phyloP scores from a whole-genome alignment of 1,284 basidiomycete genomes.

The Heterobasidion parviporum region DNA sequence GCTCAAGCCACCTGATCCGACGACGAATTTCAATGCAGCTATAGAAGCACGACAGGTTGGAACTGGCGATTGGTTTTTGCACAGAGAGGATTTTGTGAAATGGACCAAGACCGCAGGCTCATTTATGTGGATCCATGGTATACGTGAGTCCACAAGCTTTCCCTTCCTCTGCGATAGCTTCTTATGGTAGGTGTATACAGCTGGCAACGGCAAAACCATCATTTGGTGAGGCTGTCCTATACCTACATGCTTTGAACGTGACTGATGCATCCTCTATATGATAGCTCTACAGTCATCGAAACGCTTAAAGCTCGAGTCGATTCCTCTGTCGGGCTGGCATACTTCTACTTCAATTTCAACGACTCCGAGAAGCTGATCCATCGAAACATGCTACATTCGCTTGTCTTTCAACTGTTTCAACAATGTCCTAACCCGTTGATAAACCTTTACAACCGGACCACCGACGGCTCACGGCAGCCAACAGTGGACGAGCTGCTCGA shows the following conservation, averaged over 20 bases:
- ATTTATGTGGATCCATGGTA: not conserved
- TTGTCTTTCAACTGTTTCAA: not conserved
- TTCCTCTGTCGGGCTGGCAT: not conserved
- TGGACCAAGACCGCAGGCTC: too few relatives aligned
- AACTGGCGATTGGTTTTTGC: too few relatives aligned
- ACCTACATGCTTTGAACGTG: too few relatives aligned
- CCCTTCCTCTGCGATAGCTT: too few relatives aligned
- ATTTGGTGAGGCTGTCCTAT: not conserved
- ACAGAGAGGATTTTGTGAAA: too few relatives aligned
- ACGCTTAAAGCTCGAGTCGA: not conserved
- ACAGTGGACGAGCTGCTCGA: not conserved
- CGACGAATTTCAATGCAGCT: too few relatives aligned
- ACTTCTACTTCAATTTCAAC: not conserved
- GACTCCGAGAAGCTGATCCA: not conserved
- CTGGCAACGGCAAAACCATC: not conserved
- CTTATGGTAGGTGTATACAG: too few relatives aligned
- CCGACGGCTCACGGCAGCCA: not conserved
- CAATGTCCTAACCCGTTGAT: not conserved
- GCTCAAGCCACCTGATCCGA: too few relatives aligned
- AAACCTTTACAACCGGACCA: not conserved
- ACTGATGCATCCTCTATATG: too few relatives aligned
- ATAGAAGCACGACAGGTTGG: too few relatives aligned
- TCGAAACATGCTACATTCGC: not conserved
- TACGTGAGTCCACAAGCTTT: not conserved
- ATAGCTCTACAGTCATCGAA: not conserved